phyloP scores from a whole-genome alignment of 495 filamentous ascomycete genomes.

The Lasiosphaeria hispida region DNA sequence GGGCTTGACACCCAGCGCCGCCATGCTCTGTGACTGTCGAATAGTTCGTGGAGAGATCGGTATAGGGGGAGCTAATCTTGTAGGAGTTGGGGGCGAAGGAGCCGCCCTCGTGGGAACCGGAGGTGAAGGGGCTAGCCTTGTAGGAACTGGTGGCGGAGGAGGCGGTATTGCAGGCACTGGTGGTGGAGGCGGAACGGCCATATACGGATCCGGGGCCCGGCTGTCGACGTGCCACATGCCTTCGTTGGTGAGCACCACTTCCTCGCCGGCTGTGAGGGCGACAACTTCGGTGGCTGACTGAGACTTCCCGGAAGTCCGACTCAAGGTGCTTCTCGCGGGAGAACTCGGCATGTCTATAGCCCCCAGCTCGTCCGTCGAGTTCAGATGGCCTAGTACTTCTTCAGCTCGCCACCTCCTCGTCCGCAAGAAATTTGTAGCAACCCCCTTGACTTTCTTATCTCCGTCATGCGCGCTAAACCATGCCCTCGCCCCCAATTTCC shows the following conservation, averaged over 20 bases:
- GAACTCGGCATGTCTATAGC: not conserved
- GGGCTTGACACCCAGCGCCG: no score
- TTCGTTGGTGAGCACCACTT: conserved; percentile 30
- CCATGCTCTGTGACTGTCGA: no score
- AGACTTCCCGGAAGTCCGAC: not conserved
- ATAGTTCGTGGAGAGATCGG: no score
- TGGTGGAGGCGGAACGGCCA: no score
- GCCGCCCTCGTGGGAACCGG: no score
- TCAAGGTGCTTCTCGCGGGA: not conserved
- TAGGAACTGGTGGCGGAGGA: no score
- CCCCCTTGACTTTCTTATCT: conserved; percentile 56
- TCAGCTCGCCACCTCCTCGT: conserved; percentile 43
- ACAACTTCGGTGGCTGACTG: conserved; percentile 28
- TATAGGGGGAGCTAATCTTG: no score
- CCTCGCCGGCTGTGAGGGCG: conserved; percentile 31
- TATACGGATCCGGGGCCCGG: no score
- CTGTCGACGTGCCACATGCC: conserved; percentile 1
- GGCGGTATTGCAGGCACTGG: no score
- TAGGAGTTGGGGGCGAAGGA: no score
- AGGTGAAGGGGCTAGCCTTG: no score
- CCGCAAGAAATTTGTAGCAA: conserved; percentile 48
- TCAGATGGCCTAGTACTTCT: conserved; percentile 36
- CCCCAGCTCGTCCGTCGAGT: not conserved
- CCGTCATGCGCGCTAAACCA: conserved; percentile 70
- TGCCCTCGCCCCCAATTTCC: conserved; percentile 47